These are phyloP conservation scores for Aspergillus cristatus DNA, from an alignment of 495 filamentous ascomycete genomes.

Conservation along the genomic window DNA sequence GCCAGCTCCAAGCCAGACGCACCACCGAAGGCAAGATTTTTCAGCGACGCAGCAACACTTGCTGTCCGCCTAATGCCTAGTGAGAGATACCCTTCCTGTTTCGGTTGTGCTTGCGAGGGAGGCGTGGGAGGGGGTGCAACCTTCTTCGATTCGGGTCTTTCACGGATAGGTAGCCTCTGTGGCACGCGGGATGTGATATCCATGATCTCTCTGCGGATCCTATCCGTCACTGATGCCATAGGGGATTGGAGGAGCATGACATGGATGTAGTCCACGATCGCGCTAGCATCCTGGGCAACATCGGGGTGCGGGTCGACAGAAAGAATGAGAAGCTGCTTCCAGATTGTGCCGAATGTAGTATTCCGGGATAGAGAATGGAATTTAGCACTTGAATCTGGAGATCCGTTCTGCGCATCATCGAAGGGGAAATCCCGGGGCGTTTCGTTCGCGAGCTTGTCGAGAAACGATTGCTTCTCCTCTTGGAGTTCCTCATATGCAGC, in stretches of 20 bases:
- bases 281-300: conserved; percentile 71
- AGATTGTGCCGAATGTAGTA: conserved; percentile 82
- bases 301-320: conserved; percentile 93
- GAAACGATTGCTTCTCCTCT: conserved; percentile 67
- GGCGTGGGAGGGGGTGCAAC: conserved; percentile 40
- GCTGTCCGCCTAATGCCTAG: conserved; percentile 57
- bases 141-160: conserved; percentile 32
- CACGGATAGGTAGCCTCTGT: conserved; percentile 34
- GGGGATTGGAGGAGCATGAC: conserved; percentile 65
- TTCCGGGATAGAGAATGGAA: conserved; percentile 56
- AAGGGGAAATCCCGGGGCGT: conserved; percentile 9
- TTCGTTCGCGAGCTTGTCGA: conserved; percentile 33
- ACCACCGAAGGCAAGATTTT: conserved; percentile 55
- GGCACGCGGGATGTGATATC: conserved; percentile 45
- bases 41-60: conserved; percentile 65
- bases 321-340: conserved; percentile 85
- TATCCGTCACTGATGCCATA: conserved; percentile 58
- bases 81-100: conserved; percentile 57
- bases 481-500: conserved; percentile 84
- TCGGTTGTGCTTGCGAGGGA: conserved; percentile 37
- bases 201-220: conserved; percentile 68
- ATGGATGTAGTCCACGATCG: conserved; percentile 79
- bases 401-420: conserved; percentile 8
- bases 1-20: conserved; percentile 21
- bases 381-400: conserved; percentile 14